Percentiles rank a stretch among this genome's conserved stretches.
phyloP scores from a whole-genome alignment of 176 grass and related monocot genomes.

The Metroxylon sagu region DNA sequence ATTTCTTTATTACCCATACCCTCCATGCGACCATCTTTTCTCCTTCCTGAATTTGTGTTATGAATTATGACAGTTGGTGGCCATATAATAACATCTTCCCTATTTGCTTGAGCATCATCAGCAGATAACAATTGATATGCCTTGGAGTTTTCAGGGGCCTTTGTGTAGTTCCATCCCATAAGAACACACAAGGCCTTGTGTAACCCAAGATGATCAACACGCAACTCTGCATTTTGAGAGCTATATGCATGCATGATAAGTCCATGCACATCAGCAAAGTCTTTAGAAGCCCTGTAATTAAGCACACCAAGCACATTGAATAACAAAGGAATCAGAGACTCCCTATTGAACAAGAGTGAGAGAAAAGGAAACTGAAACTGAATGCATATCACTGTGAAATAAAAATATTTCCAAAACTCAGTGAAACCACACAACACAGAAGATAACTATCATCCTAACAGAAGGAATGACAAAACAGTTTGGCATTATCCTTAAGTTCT shows the following conservation, averaged over 20 bases:
- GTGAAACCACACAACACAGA: no score
- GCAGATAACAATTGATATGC: conserved; percentile 77
- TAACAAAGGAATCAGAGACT: background rate
- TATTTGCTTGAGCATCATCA: conserved; percentile 71
- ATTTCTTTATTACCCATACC: conserved; percentile 96
- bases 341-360: no score
- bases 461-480: no score
- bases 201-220: conserved; percentile 80
- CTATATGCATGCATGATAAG: conserved; percentile 86
- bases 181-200: conserved; percentile 95
- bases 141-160: conserved; percentile 85
- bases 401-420: no score
- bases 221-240: conserved; percentile 57
- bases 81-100: conserved; percentile 93
- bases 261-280: conserved; percentile 77
- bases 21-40: conserved; percentile 78
- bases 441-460: no score
- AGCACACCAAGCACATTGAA: conserved; percentile 5
- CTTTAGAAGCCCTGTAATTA: conserved; percentile 76
- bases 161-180: conserved; percentile 92
- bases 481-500: no score
- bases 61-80: conserved; percentile 83
- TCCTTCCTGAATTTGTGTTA: conserved; percentile 77
- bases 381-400: no score
- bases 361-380: no score